Conservation (phyloP, 148 eudicot species). For the Beta vulgaris region DNA sequence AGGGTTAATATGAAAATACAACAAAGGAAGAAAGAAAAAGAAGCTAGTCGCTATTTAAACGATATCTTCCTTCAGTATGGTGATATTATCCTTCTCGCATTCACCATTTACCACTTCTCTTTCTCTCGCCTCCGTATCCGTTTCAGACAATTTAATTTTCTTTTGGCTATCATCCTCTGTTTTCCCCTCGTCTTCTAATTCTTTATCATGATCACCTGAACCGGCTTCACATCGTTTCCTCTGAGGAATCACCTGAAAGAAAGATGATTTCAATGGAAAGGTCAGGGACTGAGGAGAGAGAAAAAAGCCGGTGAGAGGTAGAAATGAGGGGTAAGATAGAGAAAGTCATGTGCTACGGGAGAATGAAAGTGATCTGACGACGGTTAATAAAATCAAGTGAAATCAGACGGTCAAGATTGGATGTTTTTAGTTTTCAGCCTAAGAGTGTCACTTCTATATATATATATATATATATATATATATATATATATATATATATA, state of each 20-base stretch:
- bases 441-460: no score
- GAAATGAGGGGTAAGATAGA: no score
- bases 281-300: no score
- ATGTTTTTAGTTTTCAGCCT: no score
- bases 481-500: no score
- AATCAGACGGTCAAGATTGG: no score
- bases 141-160: constrained; percentile 42
- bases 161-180: constrained; percentile 29
- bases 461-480: no score
- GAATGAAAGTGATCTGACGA: no score
- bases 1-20: not conserved
- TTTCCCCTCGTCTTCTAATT: constrained; percentile 30
- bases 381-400: no score
- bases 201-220: constrained; percentile 28
- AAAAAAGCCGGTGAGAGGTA: no score
- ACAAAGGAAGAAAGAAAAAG: not conserved
- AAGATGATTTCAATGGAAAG: constrained; percentile 80
- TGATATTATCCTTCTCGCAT: constrained; percentile 10
- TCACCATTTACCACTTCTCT: constrained; percentile 7
- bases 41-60: not conserved
- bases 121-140: constrained; percentile 14
- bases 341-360: no score
- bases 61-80: not conserved
- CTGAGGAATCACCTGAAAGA: constrained; percentile 83
- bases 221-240: constrained; percentile 68